Conservation (phyloP, 257 asterid genomes). For the Nyctanthes arbortristis region DNA sequence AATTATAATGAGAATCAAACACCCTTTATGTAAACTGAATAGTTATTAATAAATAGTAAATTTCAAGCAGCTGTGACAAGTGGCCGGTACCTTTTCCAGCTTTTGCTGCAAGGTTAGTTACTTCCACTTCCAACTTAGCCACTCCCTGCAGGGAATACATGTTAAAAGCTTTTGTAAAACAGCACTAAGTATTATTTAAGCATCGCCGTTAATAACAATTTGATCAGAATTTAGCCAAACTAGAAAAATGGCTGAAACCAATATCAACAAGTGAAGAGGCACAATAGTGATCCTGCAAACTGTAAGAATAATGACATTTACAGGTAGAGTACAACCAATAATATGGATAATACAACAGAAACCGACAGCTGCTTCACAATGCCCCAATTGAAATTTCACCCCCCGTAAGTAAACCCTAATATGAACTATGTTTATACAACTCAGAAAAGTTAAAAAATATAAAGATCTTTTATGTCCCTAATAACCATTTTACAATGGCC, state of each 20-base stretch:
- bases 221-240: constrained; percentile 6
- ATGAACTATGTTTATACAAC: not conserved
- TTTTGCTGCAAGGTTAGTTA: constrained; percentile 97
- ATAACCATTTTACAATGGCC: not conserved
- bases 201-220: constrained; percentile 1
- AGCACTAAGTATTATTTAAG: constrained; percentile 7
- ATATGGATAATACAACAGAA: constrained; percentile 16
- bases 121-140: constrained; percentile 98
- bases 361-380: not conserved
- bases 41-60: not conserved
- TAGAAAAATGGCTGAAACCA: constrained; percentile 2
- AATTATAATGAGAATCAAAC: too few species aligned
- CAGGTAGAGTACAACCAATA: not conserved
- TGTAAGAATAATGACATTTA: not conserved
- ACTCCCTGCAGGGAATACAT: constrained; percentile 55
- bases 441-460: not conserved
- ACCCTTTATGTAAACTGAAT: not conserved
- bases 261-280: not conserved
- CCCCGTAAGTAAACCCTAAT: not conserved
- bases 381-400: not conserved
- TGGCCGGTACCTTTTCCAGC: constrained; percentile 90
- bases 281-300: constrained; percentile 2
- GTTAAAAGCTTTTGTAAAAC: constrained; percentile 7
- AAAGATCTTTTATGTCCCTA: not conserved
- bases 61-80: constrained; percentile 20